Evolutionary conservation across 768 basidiomycete species (phyloP), one percentile per base, ranked within the genome.

Genomic region (Russula dissimulans): DNA sequence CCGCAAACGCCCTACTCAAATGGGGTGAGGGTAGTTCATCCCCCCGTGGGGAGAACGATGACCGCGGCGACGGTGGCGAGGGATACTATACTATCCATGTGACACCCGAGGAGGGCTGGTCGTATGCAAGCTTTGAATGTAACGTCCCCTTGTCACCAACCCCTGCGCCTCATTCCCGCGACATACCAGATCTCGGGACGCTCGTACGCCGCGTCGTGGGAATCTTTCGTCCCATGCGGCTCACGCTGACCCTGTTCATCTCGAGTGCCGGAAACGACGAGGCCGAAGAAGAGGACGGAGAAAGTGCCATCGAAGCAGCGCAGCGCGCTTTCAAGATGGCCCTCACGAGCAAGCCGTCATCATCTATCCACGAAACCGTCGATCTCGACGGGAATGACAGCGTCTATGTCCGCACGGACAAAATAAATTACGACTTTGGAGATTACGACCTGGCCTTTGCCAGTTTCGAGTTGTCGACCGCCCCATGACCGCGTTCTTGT

Each of bases 81-180:
- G 92, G 95, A 42, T 99, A 99, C 73, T 97, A 91, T 71, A 97
- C 93, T 7, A 95, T 99, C 57, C 97, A 99, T 71, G 95, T 98
- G 61, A 99, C 97, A 0, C 97, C 97, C 31, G 97, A 98, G 73
- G 86, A 90, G 67, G 95, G 91, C 57, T 98, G 93, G 89, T 97
- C 94, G 48, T 99, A 97, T 72, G 97, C 97, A 64, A 92, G 89
- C 68, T 98, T 99, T 76, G 97, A 99, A 74, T 95, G 92, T 76
- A 99, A 99, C 73, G 84, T 97, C n/a, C 91, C 91, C 4, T 76
- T 87, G 46, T 70, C 75, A 45, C 63, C 72, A 45, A 70, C 72
- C 31, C 72, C 76, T 15, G 74, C 74, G 57, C 69, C 71, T 56
- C 61, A 66, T 43, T 66, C 71, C 52, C 71, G 69, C 29, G 67